These are phyloP conservation scores for Colletotrichum acutatum DNA, from an alignment of 2,329 filamentous ascomycete genomes.

Conservation along the genomic window DNA sequence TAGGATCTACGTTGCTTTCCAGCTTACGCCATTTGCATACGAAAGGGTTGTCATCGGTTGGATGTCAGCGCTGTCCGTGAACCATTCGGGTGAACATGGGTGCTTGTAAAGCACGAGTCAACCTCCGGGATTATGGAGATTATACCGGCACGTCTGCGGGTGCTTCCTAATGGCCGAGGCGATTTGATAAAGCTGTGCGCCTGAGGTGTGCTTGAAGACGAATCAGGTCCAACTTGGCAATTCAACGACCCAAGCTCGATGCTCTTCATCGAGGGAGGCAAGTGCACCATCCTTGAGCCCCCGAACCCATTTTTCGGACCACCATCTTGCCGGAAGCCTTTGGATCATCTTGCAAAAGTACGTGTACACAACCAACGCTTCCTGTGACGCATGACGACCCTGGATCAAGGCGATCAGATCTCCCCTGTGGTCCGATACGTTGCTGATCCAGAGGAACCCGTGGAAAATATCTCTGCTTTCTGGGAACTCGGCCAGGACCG, in stretches of 20 bases:
- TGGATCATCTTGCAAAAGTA: slow-evolving; percentile 46
- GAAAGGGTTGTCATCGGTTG: no score
- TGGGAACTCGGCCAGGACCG: neutral
- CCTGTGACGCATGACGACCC: slow-evolving; percentile 34
- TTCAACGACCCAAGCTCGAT: slow-evolving; percentile 45
- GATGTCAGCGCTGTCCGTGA: no score
- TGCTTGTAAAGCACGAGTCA: no score
- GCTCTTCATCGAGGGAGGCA: slow-evolving; percentile 46
- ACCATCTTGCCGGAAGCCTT: slow-evolving; percentile 46
- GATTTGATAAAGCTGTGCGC: no score
- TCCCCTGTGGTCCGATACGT: slow-evolving; percentile 40
- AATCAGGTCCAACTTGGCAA: neutral
- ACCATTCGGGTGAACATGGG: no score
- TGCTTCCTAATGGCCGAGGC: no score
- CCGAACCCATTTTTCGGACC: slow-evolving; percentile 47
- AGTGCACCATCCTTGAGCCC: slow-evolving; percentile 45
- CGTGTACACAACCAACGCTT: slow-evolving; percentile 46
- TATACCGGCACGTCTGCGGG: no score
- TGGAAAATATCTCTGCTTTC: slow-evolving; percentile 46
- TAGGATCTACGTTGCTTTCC: no score
- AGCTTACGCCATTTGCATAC: no score
- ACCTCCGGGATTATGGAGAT: no score
- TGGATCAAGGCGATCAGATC: slow-evolving; percentile 49
- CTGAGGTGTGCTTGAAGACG: no score
- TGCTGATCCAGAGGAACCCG: slow-evolving; percentile 51